These are phyloP conservation scores for Lachancea cidri DNA, from an alignment of 805 yeast species.

Conservation along the genomic window DNA sequence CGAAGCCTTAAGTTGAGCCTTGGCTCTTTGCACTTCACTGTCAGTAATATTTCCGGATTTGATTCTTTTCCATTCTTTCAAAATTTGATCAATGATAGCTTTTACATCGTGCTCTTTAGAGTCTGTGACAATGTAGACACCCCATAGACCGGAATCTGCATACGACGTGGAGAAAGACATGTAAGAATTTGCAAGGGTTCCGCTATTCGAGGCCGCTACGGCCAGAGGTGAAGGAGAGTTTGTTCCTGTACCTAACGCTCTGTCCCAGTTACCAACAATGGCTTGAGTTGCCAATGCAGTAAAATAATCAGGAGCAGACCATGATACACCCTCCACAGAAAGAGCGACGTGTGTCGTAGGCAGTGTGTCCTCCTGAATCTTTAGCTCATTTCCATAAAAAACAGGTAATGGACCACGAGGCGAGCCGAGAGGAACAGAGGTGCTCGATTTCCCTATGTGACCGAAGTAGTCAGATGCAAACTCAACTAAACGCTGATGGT, in stretches of 20 bases:
- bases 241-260: conserved; percentile 79
- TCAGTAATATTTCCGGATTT: conserved; percentile 71
- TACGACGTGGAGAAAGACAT: conserved; percentile 96
- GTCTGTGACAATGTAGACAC: conserved; percentile 86
- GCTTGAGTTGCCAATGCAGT: conserved; percentile 96
- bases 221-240: conserved; percentile 85
- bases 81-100: conserved; percentile 64
- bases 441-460: conserved; percentile 46
- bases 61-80: conserved; percentile 85
- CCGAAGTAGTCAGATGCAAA: conserved; percentile 76
- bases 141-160: conserved; percentile 98
- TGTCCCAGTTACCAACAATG: conserved; percentile 95
- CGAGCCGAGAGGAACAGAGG: conserved; percentile 65
- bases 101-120: conserved; percentile 57
- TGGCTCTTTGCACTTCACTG: conserved; percentile 89
- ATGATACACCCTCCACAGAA: conserved; percentile 96
- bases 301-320: conserved; percentile 95
- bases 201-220: conserved; percentile 46
- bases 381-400: conserved; percentile 81
- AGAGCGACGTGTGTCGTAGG: conserved; percentile 90
- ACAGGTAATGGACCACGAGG: conserved; percentile 61
- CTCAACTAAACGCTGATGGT: conserved; percentile 76
- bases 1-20: conserved; percentile 91
- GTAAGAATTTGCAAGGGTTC: conserved; percentile 78
- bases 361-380: conserved; percentile 73